Conservation (phyloP, 495 filamentous ascomycete genomes). For the Articulospora tetracladia region DNA sequence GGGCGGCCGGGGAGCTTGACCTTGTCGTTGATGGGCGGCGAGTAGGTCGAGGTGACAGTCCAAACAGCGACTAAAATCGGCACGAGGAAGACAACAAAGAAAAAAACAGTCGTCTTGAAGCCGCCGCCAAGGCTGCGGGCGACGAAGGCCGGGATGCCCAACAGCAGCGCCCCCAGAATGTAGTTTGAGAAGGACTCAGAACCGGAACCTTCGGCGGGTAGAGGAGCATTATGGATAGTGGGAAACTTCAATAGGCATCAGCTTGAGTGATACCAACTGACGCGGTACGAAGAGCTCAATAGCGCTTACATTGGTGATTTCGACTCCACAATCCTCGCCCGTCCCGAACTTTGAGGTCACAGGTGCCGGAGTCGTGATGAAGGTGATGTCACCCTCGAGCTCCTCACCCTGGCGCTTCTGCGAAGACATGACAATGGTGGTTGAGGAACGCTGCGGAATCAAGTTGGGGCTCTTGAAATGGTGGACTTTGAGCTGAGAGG, state of each 20-base stretch:
- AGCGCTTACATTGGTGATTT: slow-evolving; percentile 5
- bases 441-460: no score
- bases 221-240: slow-evolving; percentile 70
- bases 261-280: not conserved
- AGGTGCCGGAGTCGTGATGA: slow-evolving; percentile 9
- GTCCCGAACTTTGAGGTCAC: slow-evolving; percentile 4
- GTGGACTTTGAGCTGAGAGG: no score
- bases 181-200: slow-evolving; percentile 64
- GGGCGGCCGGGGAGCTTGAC: slow-evolving; percentile 69
- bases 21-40: slow-evolving; percentile 73
- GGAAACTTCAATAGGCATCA: slow-evolving; percentile 61
- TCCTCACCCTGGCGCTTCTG: no score
- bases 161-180: slow-evolving; percentile 51
- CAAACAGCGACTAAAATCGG: slow-evolving; percentile 70
- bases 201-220: slow-evolving; percentile 74
- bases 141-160: slow-evolving; percentile 57
- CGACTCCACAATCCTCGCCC: slow-evolving; percentile 5
- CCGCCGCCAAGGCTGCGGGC: slow-evolving; percentile 64
- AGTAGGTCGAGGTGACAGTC: slow-evolving; percentile 56
- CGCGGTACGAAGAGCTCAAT: not conserved
- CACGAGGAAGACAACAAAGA: slow-evolving; percentile 55
- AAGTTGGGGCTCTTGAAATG: no score
- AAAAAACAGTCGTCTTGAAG: slow-evolving; percentile 63
- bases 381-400: slow-evolving; percentile 9
- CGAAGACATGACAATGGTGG: no score